Percentiles rank a stretch among this genome's conserved stretches.
These are phyloP conservation scores for Usnea hakonensis DNA, from an alignment of 495 filamentous ascomycete species.

Conservation along the genomic window DNA sequence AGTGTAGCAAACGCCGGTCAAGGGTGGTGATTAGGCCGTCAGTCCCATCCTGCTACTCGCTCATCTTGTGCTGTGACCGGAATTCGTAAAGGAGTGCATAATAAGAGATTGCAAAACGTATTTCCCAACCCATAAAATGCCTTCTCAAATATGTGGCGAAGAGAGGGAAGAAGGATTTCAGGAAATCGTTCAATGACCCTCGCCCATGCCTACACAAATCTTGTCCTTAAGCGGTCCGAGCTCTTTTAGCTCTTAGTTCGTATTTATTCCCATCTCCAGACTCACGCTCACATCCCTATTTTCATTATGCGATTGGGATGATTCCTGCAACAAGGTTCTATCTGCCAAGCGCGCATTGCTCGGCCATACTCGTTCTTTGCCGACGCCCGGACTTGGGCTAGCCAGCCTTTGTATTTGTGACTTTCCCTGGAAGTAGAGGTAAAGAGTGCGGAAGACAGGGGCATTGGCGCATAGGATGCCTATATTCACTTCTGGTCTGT, in stretches of 20 bases:
- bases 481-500: slow-evolving; percentile 21
- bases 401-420: slow-evolving; percentile 4
- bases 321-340: neutral
- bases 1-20: too few relatives aligned
- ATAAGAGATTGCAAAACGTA: too few relatives aligned
- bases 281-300: neutral
- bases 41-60: too few relatives aligned
- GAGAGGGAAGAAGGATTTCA: too few relatives aligned
- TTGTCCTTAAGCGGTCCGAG: neutral
- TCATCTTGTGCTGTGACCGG: too few relatives aligned
- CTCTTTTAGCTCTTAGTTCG: neutral
- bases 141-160: too few relatives aligned
- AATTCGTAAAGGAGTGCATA: too few relatives aligned
- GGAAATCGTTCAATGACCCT: too few relatives aligned
- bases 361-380: slow-evolving; percentile 11
- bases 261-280: slow-evolving; percentile 16
- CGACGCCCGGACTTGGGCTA: neutral
- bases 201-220: too few relatives aligned
- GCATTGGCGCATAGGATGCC: slow-evolving; percentile 23
- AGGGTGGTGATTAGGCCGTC: too few relatives aligned
- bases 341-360: neutral
- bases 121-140: too few relatives aligned
- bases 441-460: slow-evolving; percentile 18
- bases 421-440: slow-evolving; percentile 13
- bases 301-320: neutral